These are phyloP conservation scores for Backusella sp. DNA, from an alignment of 192 early-diverging fungal genomes.

Conservation along the genomic window DNA sequence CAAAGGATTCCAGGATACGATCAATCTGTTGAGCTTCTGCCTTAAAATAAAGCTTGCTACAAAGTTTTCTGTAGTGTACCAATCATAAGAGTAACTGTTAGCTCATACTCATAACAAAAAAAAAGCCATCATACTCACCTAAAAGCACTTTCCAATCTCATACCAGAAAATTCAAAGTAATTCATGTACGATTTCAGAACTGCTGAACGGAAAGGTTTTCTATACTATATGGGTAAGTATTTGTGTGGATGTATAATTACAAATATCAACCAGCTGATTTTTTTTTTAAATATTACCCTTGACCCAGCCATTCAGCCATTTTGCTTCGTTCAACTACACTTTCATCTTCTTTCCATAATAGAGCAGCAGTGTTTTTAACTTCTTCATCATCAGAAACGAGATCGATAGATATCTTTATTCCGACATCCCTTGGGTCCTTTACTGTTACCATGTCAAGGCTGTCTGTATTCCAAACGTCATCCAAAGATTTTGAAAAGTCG, in stretches of 20 bases:
- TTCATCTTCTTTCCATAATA: conserved; percentile 41
- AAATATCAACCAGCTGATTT: too few relatives aligned
- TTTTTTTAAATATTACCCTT: conserved; percentile 23
- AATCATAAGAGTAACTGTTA: background rate
- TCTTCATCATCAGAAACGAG: background rate
- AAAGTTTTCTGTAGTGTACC: conserved; percentile 53
- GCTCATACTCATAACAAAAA: background rate
- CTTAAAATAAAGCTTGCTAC: conserved; percentile 76
- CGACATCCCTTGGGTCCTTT: conserved; percentile 1
- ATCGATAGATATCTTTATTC: background rate
- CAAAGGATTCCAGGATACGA: conserved; percentile 81
- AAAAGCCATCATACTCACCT: conserved; percentile 33
- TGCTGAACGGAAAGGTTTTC: conserved; percentile 52
- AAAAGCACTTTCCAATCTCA: conserved; percentile 77
- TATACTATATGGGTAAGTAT: background rate
- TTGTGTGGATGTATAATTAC: background rate
- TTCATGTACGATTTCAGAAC: conserved; percentile 72
- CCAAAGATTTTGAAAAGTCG: conserved; percentile 20
- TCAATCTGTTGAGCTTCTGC: conserved; percentile 96
- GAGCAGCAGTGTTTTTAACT: conserved; percentile 16
- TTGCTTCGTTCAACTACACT: conserved; percentile 34
- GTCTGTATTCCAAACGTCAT: background rate
- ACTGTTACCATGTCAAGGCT: background rate
- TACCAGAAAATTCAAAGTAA: conserved; percentile 68
- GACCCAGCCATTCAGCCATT: conserved; percentile 48